Evolutionary conservation across 805 yeast genomes (phyloP).

Genomic region (Suhomyces faveliae): DNA sequence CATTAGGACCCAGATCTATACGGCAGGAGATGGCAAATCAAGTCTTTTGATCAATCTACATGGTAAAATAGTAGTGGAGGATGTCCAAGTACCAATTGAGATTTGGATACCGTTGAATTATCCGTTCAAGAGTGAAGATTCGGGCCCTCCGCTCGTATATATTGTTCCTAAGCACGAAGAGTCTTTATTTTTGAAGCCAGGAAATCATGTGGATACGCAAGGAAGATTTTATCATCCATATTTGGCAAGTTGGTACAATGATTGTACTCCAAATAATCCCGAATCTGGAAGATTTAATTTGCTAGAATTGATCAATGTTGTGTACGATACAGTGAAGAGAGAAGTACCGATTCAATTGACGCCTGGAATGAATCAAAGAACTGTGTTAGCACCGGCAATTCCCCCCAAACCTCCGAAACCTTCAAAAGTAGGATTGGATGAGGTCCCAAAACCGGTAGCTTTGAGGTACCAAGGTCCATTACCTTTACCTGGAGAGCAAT

Average conservation of each 20-base stretch:
- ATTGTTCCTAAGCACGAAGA: constrained; percentile 52
- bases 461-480: constrained; percentile 32
- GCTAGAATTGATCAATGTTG: constrained; percentile 15
- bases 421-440: background rate
- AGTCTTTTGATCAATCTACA: constrained; percentile 60
- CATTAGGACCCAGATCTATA: constrained; percentile 62
- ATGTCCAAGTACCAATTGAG: constrained; percentile 49
- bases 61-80: constrained; percentile 49
- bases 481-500: constrained; percentile 19
- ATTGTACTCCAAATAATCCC: constrained; percentile 1
- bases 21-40: constrained; percentile 55
- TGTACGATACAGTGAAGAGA: constrained; percentile 9
- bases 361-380: background rate
- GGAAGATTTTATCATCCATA: constrained; percentile 74
- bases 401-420: constrained; percentile 16
- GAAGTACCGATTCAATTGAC: constrained; percentile 5
- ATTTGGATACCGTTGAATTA: constrained; percentile 77
- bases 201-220: constrained; percentile 64
- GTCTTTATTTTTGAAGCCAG: constrained; percentile 49
- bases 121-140: constrained; percentile 42
- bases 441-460: constrained; percentile 22
- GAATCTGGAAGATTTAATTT: constrained; percentile 19
- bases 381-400: background rate
- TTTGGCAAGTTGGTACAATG: constrained; percentile 53
- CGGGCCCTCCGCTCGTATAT: constrained; percentile 60